Evolutionary conservation across 108 stramenopile species (phyloP).

Genomic region (Nitzschia sp.): DNA sequence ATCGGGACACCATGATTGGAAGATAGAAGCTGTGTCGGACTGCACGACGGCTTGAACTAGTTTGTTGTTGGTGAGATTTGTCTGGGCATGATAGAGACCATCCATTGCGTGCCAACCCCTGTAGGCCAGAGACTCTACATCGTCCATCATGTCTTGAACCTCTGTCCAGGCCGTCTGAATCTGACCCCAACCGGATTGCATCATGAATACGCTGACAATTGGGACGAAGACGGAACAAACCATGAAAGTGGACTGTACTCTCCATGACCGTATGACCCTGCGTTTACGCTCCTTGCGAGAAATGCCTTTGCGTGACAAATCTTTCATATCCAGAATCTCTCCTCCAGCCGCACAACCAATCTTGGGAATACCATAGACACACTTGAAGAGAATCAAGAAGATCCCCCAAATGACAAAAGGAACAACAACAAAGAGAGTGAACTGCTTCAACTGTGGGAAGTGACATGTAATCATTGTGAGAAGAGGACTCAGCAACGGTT

Average conservation of each 20-base stretch:
- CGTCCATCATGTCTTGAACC: conserved; percentile 15
- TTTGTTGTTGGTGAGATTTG: conserved; percentile 4
- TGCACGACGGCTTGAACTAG: conserved; percentile 17
- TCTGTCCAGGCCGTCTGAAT: conserved; percentile 22
- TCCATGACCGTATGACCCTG: conserved; percentile 34
- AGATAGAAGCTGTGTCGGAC: background rate
- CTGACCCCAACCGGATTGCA: conserved; percentile 27
- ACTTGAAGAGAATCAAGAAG: conserved; percentile 32
- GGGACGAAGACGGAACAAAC: conserved; percentile 33
- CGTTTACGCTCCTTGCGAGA: conserved; percentile 24
- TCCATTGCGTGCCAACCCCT: conserved; percentile 23
- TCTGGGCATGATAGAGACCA: conserved; percentile 4
- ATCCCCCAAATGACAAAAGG: conserved; percentile 29
- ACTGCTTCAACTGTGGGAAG: conserved; percentile 20
- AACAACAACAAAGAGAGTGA: conserved; percentile 23
- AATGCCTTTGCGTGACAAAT: conserved; percentile 27
- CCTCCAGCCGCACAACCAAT: conserved; percentile 56
- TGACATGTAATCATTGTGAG: too few relatives aligned
- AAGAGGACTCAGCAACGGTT: too few relatives aligned
- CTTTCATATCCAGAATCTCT: conserved; percentile 30
- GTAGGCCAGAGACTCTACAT: conserved; percentile 38
- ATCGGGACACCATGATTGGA: conserved; percentile 23
- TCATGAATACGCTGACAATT: conserved; percentile 23
- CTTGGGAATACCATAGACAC: background rate
- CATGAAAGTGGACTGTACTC: conserved; percentile 41